phyloP scores from a whole-genome alignment of 768 basidiomycete genomes.

The Suillus luteus region DNA sequence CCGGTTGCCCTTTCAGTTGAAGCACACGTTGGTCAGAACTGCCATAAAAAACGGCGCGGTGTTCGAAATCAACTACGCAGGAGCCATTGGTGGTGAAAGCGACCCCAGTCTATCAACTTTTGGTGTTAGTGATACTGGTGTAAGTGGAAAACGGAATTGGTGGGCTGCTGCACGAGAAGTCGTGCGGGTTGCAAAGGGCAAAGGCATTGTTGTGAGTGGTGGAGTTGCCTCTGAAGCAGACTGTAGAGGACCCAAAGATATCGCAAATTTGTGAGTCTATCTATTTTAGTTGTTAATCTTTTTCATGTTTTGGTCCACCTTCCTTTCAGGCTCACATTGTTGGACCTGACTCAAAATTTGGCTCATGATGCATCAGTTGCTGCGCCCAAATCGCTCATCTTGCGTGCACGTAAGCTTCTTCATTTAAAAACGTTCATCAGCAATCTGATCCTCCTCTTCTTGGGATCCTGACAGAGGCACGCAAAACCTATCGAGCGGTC shows the following conservation, averaged over 20 bases:
- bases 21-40: conserved; percentile 79
- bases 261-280: conserved; percentile 68
- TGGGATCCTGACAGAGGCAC: conserved; percentile 57
- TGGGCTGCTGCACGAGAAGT: conserved; percentile 81
- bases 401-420: conserved; percentile 69
- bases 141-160: conserved; percentile 73
- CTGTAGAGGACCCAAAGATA: conserved; percentile 69
- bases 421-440: background rate
- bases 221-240: conserved; percentile 64
- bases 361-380: conserved; percentile 64
- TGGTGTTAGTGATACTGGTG: conserved; percentile 53
- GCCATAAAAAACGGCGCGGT: conserved; percentile 81
- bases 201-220: conserved; percentile 70
- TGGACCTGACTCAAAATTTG: conserved; percentile 68
- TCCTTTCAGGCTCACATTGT: conserved; percentile 56
- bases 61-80: conserved; percentile 80
- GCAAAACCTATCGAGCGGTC: conserved; percentile 78
- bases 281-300: background rate
- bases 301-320: background rate
- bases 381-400: conserved; percentile 63
- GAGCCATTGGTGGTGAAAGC: conserved; percentile 66
- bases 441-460: background rate
- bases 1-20: conserved; percentile 77
- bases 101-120: conserved; percentile 47
- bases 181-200: conserved; percentile 78